Evolutionary conservation across 2,329 filamentous ascomycete species (phyloP), one percentile per base, ranked within the genome.

Genomic region (Hypomyces rosellus): DNA sequence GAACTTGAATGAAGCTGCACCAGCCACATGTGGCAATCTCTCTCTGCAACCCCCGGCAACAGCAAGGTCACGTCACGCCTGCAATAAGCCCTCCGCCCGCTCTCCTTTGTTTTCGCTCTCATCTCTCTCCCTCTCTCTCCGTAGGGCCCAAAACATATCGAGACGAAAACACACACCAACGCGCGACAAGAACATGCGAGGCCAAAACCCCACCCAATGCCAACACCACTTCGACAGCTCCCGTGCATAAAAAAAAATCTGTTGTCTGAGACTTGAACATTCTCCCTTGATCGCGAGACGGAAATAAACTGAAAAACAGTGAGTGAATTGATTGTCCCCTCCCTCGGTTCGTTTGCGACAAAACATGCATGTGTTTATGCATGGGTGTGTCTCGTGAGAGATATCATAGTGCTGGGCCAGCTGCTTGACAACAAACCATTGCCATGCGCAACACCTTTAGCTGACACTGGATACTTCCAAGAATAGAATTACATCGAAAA

Each of bases 251-350:
- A 39, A 46, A 20, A 3, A 20, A n/a, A n/a, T n/a, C n/a, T n/a
- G n/a, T 33, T 50, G 52, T 48, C 50, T 48, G 36, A 49, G 46
- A 50, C 55, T 41, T 11, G 9, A 48, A 52, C 52, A 54, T 48
- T 49, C 36, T 38, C 41, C 25, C 25, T 8, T 30, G 25, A 30
- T 30, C 25, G 8, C n/a, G 20, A 40, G 20, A 22, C 40, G 22
- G 7, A 30, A 30, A 30, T 30, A 30, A 30, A 30, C 25, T 8
- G 9, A 7, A 30, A 30, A 30, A n/a, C n/a, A 30, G 49, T 50
- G 49, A 50, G 49, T 50, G 16, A 18, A 12, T 13, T 22, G 15
- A 6, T 37, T 49, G 18, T 20, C 20, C n/a, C 6, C 18, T 34
- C 37, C 25, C 45, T 25, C 37, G 13, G 34, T 33, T 44, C 14